These are phyloP conservation scores for Cadophora luteo-olivacea DNA, from an alignment of 2,329 filamentous ascomycete species.

Conservation along the genomic window DNA sequence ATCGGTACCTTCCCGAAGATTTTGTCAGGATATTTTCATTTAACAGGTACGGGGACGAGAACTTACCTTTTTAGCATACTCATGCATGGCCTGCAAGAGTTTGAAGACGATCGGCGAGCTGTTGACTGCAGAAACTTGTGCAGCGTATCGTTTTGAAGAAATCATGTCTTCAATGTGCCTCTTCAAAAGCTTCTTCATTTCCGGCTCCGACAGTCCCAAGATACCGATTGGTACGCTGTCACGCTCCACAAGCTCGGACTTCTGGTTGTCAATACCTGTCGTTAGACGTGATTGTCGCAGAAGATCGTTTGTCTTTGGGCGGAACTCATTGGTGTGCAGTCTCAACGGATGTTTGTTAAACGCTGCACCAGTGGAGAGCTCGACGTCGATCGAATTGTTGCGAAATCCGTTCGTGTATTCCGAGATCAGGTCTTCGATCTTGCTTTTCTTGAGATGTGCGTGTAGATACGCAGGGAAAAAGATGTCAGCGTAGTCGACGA, in stretches of 20 bases:
- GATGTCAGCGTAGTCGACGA: constrained; percentile 33
- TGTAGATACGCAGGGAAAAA: constrained; percentile 39
- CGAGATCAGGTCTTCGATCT: constrained; percentile 38
- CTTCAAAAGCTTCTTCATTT: constrained; percentile 34
- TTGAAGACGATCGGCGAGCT: constrained; percentile 22
- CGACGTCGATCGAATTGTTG: constrained; percentile 29
- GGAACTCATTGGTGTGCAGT: constrained; percentile 31
- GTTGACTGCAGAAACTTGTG: constrained; percentile 33
- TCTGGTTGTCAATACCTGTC: constrained; percentile 15
- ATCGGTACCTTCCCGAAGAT: constrained; percentile 24
- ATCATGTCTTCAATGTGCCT: constrained; percentile 39
- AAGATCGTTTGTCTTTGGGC: constrained; percentile 28
- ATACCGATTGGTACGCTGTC: constrained; percentile 37
- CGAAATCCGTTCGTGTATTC: constrained; percentile 34
- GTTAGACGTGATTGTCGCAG: constrained; percentile 30
- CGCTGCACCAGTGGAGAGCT: constrained; percentile 31
- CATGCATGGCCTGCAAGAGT: constrained; percentile 30
- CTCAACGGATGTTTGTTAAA: constrained; percentile 33
- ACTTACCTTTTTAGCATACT: constrained; percentile 34
- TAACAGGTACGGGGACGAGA: neutral
- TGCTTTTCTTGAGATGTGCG: constrained; percentile 36
- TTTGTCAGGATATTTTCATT: neutral
- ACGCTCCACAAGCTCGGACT: constrained; percentile 24
- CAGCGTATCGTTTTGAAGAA: constrained; percentile 29
- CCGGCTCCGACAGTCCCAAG: constrained; percentile 24